Base-by-base conservation (phyloP, 345 rosid species). In the Bruguiera sexangula region DNA sequence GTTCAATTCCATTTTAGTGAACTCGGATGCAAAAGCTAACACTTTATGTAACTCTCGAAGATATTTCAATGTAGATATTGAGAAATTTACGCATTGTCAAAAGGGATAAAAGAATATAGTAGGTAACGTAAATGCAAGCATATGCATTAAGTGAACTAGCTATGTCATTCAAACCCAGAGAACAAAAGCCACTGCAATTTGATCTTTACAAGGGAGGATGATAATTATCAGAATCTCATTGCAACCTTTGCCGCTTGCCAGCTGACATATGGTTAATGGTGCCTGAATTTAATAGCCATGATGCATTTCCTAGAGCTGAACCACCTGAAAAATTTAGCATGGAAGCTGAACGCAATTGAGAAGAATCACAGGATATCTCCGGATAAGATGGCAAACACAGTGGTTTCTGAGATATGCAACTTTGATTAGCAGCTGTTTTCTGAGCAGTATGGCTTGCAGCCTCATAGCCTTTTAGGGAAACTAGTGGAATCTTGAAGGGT, bases 181-280 rank as follows among this genome's bases (percentile, higher is more conserved):
- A 75, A 70, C 9, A 59, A 29, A 22, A 63, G 24, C 39, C 66
- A 60, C 64, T 71, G 64, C 69, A 62, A 63, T 62, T 57, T 15
- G 46, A 37, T 37, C 60, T 67, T 75, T 65, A 73, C 55, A 26
- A 58, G 21, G 22, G 36, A 32, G 5, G 24, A 54, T 56, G 6
- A n/a, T 37, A 29, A 53, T 22, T 60, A 0, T 26, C 27, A 7
- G 2, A 8, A 13, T 63, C 53, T 88, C 83, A 89, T 57, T 77
- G 79, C 65, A 84, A 82, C 78, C 89, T 85, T 68, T 86, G 97
- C 50, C 96, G 75, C 79, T 89, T 91, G 36, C 72, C 78, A 6
- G 73, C 30, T 19, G 87, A 78, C 10, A 82, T 65, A 58, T 68
- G 73, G 62, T 51, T 73, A 66, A 73, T 58, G 21, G 59, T 63